Evolutionary conservation across 1,139 yeast species (phyloP), one percentile per base, ranked within the genome.

Genomic region (Blastobotrys indianensis): DNA sequence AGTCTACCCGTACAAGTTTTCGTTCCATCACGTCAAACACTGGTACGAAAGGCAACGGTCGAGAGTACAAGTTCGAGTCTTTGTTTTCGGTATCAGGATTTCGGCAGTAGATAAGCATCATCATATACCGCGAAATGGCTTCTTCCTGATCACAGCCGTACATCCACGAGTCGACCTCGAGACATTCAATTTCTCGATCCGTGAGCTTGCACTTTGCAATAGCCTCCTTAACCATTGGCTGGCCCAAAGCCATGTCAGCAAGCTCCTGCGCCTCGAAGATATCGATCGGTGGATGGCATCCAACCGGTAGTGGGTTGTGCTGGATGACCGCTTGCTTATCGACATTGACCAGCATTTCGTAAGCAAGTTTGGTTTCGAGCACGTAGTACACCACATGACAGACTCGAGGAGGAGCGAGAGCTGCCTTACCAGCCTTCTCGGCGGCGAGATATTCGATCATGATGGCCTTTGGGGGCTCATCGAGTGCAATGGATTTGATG

Each of bases 161-260:
- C 74, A 85, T 85, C 95, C 95, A 86, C 44, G 94, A 90, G 62
- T 86, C 95, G 83, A 84, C 57, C 82, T 90, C 77, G 61, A 85
- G 79, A 15, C 54, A 54, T 44, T 62, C 55, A 47, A 82, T 69
- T 42, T 54, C 53, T 30, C 55, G 58, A 42, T 63, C 59, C 81
- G 87, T 60, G 76, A 75, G 59, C 72, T 76, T 73, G 76, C 76
- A 66, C 78, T 83, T 57, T 42, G 55, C 52, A 48, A 75, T 61
- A 59, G 86, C 76, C 63, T 76, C 75, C 67, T 82, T 73, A 50
- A 83, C 79, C 5, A 58, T 52, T 20, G 90, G 92, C 60, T 82
- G 82, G 42, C 55, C 52, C 48, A 75, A 62, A 59, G 85, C 75
- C 63, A 75, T 74, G 66, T 82, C 73, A 50, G 82, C 79, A 4